phyloP scores from a whole-genome alignment of 163 green algal genomes.

The Volvox carteri region DNA sequence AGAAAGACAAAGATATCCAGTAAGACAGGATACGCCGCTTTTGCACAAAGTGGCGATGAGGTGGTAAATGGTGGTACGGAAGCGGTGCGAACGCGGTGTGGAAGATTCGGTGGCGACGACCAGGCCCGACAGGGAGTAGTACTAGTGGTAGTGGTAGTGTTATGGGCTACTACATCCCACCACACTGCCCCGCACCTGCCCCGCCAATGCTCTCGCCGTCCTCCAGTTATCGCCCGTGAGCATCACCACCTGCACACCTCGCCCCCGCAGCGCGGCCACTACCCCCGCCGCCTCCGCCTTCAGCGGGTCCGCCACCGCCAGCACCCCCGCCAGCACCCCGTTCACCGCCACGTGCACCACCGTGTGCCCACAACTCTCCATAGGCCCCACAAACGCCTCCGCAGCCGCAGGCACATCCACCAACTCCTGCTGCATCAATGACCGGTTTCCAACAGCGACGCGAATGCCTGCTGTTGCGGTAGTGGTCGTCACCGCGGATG shows the following conservation, averaged over 20 bases:
- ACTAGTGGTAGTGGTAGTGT: no score
- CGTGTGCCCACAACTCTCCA: constrained; percentile 19
- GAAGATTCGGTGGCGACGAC: no score
- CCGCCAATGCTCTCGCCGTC: constrained; percentile 73
- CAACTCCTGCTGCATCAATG: constrained; percentile 73
- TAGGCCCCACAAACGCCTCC: constrained; percentile 1
- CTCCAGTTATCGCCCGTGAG: constrained; percentile 83
- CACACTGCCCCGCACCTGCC: constrained; percentile 44
- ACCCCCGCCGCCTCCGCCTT: constrained; percentile 76
- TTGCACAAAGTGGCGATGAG: no score
- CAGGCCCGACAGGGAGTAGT: no score
- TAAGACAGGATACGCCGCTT: no score
- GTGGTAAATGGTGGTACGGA: no score
- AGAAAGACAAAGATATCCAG: no score
- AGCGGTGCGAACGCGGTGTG: no score
- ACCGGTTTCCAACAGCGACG: constrained; percentile 81
- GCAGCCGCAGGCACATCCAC: background rate
- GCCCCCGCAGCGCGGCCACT: constrained; percentile 71
- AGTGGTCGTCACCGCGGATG: background rate
- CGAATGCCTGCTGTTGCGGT: background rate
- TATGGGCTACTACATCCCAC: no score
- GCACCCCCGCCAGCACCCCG: constrained; percentile 77
- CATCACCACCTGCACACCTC: constrained; percentile 65
- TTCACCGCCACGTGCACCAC: constrained; percentile 56
- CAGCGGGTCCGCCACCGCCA: constrained; percentile 83